Evolutionary conservation across 2,329 filamentous ascomycete genomes (phyloP).

Genomic region (Penicillium sp.): DNA sequence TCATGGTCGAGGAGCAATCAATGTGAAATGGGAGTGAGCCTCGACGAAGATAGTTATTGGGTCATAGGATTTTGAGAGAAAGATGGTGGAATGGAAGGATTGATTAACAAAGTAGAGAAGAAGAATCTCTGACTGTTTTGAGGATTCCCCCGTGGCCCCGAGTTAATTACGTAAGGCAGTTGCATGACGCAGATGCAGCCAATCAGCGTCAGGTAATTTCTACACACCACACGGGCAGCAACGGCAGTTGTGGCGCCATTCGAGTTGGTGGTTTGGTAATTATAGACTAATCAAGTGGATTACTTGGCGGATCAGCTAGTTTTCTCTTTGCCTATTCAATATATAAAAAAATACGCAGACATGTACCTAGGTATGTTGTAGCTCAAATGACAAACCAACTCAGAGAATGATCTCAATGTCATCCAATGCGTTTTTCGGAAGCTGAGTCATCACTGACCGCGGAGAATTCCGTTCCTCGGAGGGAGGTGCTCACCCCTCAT

Average conservation of each 20-base stretch:
- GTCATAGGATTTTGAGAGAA: constrained; percentile 8
- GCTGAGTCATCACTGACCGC: constrained; percentile 13
- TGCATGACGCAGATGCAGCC: constrained; percentile 20
- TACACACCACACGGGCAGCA: constrained; percentile 19
- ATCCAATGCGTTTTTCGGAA: constrained; percentile 12
- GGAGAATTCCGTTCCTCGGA: constrained; percentile 7
- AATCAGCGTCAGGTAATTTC: constrained; percentile 36
- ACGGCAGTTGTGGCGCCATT: constrained; percentile 23
- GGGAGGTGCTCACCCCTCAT: not conserved
- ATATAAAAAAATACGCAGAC: too few species aligned
- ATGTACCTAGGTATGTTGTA: too few species aligned
- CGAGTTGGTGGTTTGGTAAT: not conserved
- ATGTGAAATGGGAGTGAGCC: not conserved
- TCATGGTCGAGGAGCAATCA: constrained; percentile 28
- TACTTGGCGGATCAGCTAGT: not conserved
- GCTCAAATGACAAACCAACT: not conserved
- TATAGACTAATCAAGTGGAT: not conserved
- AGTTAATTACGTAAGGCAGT: constrained; percentile 22
- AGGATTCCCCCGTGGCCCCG: constrained; percentile 14
- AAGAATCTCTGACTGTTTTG: constrained; percentile 20
- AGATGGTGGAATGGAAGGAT: constrained; percentile 8
- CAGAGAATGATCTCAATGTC: not conserved
- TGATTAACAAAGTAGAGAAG: constrained; percentile 1
- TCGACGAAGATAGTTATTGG: constrained; percentile 13
- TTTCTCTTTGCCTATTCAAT: not conserved